Conservation (phyloP, 768 basidiomycete species). For the Lentinula aciculospora region DNA sequence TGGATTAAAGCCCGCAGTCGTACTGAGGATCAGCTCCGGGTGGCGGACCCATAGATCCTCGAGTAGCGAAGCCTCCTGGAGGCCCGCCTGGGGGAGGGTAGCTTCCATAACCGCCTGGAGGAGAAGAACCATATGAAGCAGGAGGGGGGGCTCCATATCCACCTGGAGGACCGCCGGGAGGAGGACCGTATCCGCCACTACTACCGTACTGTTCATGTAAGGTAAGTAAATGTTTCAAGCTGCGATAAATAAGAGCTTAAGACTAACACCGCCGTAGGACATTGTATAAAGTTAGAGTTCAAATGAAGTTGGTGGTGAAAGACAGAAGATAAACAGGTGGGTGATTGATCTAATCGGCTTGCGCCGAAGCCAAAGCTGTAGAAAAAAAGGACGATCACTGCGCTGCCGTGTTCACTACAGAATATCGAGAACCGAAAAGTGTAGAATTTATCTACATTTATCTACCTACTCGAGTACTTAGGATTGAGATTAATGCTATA, state of each 20-base stretch:
- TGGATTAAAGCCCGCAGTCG: conserved; percentile 17
- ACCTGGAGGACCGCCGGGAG: conserved; percentile 12
- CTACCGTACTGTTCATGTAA: not conserved
- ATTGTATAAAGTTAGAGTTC: conserved; percentile 19
- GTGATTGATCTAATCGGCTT: not conserved
- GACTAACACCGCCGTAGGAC: conserved; percentile 27
- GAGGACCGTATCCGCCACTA: conserved; percentile 15
- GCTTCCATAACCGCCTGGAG: conserved; percentile 19
- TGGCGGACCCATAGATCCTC: conserved; percentile 35
- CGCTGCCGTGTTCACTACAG: not conserved
- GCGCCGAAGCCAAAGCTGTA: not conserved
- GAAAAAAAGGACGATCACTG: not conserved
- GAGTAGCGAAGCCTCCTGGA: conserved; percentile 24
- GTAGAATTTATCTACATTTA: not conserved
- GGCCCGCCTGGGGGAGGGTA: conserved; percentile 15
- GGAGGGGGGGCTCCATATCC: conserved; percentile 13
- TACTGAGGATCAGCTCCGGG: conserved; percentile 75
- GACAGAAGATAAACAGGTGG: not conserved
- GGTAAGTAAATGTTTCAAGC: not conserved
- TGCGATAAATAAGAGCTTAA: not conserved
- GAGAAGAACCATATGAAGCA: conserved; percentile 17
- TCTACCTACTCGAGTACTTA: not conserved
- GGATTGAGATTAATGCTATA: not conserved
- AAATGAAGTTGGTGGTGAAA: not conserved
- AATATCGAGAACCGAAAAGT: not conserved